Evolutionary conservation across 2,329 filamentous ascomycete genomes (phyloP), one percentile per base, ranked within the genome.

Genomic region (Botrytis fabae): DNA sequence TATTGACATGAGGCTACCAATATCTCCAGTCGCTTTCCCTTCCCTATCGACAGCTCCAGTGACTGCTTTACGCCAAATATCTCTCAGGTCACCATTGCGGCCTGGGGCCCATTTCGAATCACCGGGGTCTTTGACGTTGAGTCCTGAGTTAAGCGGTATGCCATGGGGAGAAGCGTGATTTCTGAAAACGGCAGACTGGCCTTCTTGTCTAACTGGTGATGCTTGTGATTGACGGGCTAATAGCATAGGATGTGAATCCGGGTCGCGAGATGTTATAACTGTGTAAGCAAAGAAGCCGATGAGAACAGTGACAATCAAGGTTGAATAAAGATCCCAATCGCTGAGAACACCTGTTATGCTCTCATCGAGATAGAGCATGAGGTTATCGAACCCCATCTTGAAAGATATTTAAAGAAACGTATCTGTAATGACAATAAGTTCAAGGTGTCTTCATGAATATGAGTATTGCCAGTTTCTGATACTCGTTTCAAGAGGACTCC

Each of bases 191-290:
- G 96, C 91, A 59, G 94, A 97, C 83, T 98, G 93, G 77, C 93
- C 92, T 73, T 92, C 89, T 78, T 95, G 90, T 78, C 96, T 89
- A 70, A 98, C 92, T 20, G 91, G 89, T 14, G 93, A 92, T 69
- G 92, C 87, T 76, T 91, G 87, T 4, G 94, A 89, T 85, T 98
- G 96, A 71, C 95, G 90, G 72, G 93, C 93, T 42, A 99, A 90
- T 65, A 98, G 88, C 82, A 97, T 91, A 48, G 96, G 95, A 82
- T 98, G 96, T 8, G 92, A 92, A 84, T 99, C 96, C 9, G 96
- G 93, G 70, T 98, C 95, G 74, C 89, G 88, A 69, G 89, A 87
- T 75, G 89, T 89, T 78, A 92, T 85, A 76, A 97, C 83, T 62
- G 91, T 88, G 82, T 93, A 94, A 73, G 90, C 86, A 73, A 95